Evolutionary conservation across 139 green algal genomes (phyloP).

Genomic region (Chlamydomonas sp.): DNA sequence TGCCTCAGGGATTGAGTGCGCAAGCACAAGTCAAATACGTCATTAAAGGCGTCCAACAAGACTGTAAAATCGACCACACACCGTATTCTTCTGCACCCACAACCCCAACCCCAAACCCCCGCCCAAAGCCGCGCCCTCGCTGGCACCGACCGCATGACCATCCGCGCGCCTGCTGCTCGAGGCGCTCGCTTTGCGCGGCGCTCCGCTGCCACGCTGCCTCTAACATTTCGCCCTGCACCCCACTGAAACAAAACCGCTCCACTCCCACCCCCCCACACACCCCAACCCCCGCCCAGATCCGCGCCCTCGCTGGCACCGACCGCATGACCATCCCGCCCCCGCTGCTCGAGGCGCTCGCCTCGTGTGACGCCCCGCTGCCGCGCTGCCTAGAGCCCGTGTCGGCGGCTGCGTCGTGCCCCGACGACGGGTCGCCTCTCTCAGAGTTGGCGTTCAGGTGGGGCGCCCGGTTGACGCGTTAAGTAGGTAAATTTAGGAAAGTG

Average conservation of each 20-base stretch:
- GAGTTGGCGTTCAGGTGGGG: slow-evolving; percentile 20
- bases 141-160: slow-evolving; percentile 42
- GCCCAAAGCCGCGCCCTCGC: slow-evolving; percentile 27
- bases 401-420: slow-evolving; percentile 13
- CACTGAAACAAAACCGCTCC: background rate
- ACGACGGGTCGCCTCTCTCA: slow-evolving; percentile 11
- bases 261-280: background rate
- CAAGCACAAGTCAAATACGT: no score
- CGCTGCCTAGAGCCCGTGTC: background rate
- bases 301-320: slow-evolving; percentile 33
- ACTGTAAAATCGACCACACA: no score
- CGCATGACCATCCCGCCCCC: slow-evolving; percentile 41
- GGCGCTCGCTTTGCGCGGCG: background rate
- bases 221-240: background rate
- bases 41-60: no score
- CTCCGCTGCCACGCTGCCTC: slow-evolving; percentile 3
- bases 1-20: no score
- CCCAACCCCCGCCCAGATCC: slow-evolving; percentile 13
- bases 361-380: slow-evolving; percentile 1
- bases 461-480: background rate
- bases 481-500: no score
- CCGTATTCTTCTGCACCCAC: background rate
- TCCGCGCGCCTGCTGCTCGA: slow-evolving; percentile 33
- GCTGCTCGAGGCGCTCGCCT: slow-evolving; percentile 22
- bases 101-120: background rate